These are phyloP conservation scores for Orbilia blumenaviensis DNA, from an alignment of 2,329 filamentous ascomycete species.

Conservation along the genomic window DNA sequence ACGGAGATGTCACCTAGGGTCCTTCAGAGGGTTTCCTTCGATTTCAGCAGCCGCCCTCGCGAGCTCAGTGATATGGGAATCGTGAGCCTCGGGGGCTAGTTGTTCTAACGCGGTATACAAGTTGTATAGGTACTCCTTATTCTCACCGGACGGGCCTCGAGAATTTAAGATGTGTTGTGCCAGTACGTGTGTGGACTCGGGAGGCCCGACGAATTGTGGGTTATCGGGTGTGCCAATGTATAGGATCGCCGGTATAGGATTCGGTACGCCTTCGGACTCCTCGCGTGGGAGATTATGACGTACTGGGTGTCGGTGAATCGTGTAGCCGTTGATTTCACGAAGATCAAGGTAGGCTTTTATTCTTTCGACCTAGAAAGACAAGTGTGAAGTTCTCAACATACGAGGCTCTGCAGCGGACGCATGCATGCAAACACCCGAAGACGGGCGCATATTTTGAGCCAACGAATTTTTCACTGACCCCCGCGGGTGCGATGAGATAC, in stretches of 20 bases:
- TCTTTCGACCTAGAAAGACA: constrained; percentile 50
- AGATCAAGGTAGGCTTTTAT: constrained; percentile 73
- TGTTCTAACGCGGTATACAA: constrained; percentile 78
- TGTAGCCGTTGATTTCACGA: constrained; percentile 96
- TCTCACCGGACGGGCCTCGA: constrained; percentile 83
- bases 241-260: constrained; percentile 71
- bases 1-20: not conserved
- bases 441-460: constrained; percentile 4
- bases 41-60: constrained; percentile 75
- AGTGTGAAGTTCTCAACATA: constrained; percentile 16
- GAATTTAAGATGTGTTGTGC: constrained; percentile 82
- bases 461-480: constrained; percentile 64
- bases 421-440: constrained; percentile 29
- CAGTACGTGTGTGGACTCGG: constrained; percentile 72
- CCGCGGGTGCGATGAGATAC: constrained; percentile 78
- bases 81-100: constrained; percentile 78
- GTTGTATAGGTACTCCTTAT: constrained; percentile 85
- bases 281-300: constrained; percentile 66
- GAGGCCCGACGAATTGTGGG: constrained; percentile 83
- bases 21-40: constrained; percentile 60
- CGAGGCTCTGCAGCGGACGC: constrained; percentile 5
- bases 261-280: constrained; percentile 60
- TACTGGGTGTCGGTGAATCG: constrained; percentile 87
- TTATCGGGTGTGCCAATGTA: constrained; percentile 96
- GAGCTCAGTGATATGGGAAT: constrained; percentile 85